Evolutionary conservation across 106 monocot species (phyloP), one percentile per base, ranked within the genome.

Genomic region (Platanthera guangdongensis): DNA sequence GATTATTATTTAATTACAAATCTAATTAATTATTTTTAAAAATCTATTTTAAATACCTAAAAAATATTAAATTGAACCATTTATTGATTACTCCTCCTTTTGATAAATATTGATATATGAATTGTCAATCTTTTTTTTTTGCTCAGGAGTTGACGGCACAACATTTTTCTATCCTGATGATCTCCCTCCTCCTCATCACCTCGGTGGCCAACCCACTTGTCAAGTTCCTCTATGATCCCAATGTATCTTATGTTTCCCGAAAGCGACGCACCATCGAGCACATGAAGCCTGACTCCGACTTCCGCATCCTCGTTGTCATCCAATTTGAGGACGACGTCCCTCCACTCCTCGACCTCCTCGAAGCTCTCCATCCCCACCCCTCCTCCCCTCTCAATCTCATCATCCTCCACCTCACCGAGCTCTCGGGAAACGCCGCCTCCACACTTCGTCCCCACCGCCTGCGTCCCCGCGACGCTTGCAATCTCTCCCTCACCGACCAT

Each of bases 241-340:
- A 79, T 22, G 59, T 25, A n/a, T 79, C 71, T 6, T 87, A 77
- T 62, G 64, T 74, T 18, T 68, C 78, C 21, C 7, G 30, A 18
- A 83, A 85, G 78, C 76, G 62, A 7, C 75, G 82, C 25, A 81
- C 89, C 4, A 10, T 85, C 45, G 85, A 90, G 62, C 60, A 84
- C 59, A 32, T 82, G 9, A 82, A 88, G 39, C 78, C 74, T 16
- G 19, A 75, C 62, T 18, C 55, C 47, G 90, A 88, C 65, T 78
- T 93, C 48, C 79, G 90, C 19, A 8, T 93, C 19, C 74, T 93
- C 47, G 65, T 72, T 48, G 83, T 82, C 81, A 54, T 93, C 79
- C 89, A 88, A 79, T 18, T 22, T 54, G 82, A 88, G 73, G 86
- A 86, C 30, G 78, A 86, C 57, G 90, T 85, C 46, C 18, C 86